Evolutionary conservation across 345 rosid species (phyloP).

Genomic region (Syzygium aromaticum): DNA sequence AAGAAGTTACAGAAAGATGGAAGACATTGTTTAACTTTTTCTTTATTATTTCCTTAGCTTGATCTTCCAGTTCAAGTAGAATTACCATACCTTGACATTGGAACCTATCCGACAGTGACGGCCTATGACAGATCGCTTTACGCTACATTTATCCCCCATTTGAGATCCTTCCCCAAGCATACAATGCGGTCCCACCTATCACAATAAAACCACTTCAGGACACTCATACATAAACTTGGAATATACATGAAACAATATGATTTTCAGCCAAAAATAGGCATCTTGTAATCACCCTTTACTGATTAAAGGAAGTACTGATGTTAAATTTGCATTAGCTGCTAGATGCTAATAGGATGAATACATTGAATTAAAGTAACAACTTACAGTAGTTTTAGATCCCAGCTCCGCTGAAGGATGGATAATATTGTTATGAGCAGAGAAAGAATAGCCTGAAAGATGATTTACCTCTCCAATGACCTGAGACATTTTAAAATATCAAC

Average conservation of each 20-base stretch:
- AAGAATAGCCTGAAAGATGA: constrained; percentile 75
- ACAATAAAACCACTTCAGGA: not conserved
- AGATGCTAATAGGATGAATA: not conserved
- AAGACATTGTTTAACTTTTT: not conserved
- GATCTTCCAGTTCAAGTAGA: not conserved
- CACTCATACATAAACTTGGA: not conserved
- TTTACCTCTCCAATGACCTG: constrained; percentile 86
- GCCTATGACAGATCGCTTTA: constrained; percentile 92
- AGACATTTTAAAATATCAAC: constrained; percentile 2
- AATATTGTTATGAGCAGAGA: constrained; percentile 70
- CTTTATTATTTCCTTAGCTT: not conserved
- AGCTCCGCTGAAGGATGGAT: constrained; percentile 75
- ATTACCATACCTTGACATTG: constrained; percentile 72
- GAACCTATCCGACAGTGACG: constrained; percentile 96
- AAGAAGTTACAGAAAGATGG: not conserved
- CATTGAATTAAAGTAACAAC: constrained; percentile 4
- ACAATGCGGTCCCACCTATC: constrained; percentile 88
- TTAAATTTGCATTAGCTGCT: not conserved
- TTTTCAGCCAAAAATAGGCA: not conserved
- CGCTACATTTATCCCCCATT: constrained; percentile 94
- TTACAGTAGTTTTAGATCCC: constrained; percentile 85
- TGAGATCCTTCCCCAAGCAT: constrained; percentile 94
- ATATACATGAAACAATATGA: not conserved
- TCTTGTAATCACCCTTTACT: not conserved
- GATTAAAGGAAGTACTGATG: not conserved